Conservation (phyloP, 2,329 filamentous ascomycete genomes). For the Penicillium sp. region DNA sequence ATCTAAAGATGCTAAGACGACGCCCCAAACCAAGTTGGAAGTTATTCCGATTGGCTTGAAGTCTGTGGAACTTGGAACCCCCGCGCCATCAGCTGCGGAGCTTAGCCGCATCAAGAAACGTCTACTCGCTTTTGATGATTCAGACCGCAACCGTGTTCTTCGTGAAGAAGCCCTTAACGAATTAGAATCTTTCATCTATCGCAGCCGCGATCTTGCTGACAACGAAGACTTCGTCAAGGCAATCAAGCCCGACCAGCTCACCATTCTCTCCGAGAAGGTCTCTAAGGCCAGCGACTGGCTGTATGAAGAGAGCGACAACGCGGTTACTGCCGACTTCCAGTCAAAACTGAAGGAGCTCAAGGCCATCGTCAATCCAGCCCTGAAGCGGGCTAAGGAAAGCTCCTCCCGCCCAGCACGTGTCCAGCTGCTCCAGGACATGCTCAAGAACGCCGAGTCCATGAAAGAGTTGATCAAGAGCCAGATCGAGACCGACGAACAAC, state of each 20-base stretch:
- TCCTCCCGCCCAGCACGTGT: conserved; percentile 67
- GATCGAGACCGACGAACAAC: conserved; percentile 66
- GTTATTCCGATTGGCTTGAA: conserved; percentile 51
- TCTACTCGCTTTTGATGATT: conserved; percentile 77
- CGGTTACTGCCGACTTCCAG: conserved; percentile 69
- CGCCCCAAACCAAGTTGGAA: conserved; percentile 48
- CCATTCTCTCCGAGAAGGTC: conserved; percentile 63
- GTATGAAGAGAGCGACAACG: conserved; percentile 76
- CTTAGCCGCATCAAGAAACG: conserved; percentile 61
- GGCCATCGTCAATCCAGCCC: conserved; percentile 71
- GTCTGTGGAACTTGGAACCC: conserved; percentile 46
- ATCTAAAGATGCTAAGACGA: conserved; percentile 43
- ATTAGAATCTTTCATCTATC: conserved; percentile 92
- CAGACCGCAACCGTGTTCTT: conserved; percentile 70
- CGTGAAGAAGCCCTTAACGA: conserved; percentile 87
- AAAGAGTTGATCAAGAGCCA: conserved; percentile 66
- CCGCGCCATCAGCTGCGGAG: conserved; percentile 35
- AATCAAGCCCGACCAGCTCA: conserved; percentile 66
- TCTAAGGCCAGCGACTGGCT: conserved; percentile 80
- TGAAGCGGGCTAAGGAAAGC: conserved; percentile 70
- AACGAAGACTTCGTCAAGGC: conserved; percentile 68
- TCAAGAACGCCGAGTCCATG: conserved; percentile 69
- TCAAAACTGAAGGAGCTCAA: conserved; percentile 72
- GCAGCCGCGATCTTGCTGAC: conserved; percentile 74
- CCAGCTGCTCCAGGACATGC: conserved; percentile 62